A percentile compares a stretch with the other conserved stretches of the same genome.
These are phyloP conservation scores for Aspergillus hancockii DNA, from an alignment of 495 filamentous ascomycete species.

Conservation along the genomic window DNA sequence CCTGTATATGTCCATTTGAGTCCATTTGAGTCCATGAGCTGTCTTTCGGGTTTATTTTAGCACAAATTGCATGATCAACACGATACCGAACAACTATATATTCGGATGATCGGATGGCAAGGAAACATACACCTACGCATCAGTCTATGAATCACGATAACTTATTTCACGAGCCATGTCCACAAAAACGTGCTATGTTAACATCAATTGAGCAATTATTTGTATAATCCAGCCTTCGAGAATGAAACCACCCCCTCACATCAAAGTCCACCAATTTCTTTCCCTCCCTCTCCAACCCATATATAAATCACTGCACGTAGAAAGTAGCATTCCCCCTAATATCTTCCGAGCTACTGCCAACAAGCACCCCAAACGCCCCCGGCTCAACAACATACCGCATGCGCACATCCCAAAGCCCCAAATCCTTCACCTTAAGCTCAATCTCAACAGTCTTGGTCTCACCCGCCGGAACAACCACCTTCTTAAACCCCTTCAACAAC, in stretches of 20 bases:
- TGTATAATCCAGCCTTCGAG: neutral
- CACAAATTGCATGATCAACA: neutral
- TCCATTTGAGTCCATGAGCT: neutral
- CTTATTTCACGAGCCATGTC: neutral
- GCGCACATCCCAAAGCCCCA: conserved; percentile 61
- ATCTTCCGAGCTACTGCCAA: conserved; percentile 58
- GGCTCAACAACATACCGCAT: conserved; percentile 72
- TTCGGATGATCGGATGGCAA: neutral
- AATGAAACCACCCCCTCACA: neutral
- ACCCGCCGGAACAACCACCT: conserved; percentile 61
- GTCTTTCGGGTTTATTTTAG: neutral
- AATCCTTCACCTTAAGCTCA: conserved; percentile 47
- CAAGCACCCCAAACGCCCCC: conserved; percentile 59
- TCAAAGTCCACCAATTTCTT: neutral
- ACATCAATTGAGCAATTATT: neutral
- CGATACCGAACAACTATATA: neutral
- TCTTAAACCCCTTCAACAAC: conserved; percentile 68
- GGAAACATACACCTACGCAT: neutral
- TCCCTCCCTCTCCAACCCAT: neutral
- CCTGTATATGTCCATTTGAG: neutral
- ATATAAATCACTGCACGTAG: conserved; percentile 36
- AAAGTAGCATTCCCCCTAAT: conserved; percentile 56
- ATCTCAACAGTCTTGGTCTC: conserved; percentile 58
- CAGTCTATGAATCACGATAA: neutral
- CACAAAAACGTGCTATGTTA: neutral